Conservation (phyloP, 2,329 filamentous ascomycete genomes). For the Biscogniauxia mediterranea region DNA sequence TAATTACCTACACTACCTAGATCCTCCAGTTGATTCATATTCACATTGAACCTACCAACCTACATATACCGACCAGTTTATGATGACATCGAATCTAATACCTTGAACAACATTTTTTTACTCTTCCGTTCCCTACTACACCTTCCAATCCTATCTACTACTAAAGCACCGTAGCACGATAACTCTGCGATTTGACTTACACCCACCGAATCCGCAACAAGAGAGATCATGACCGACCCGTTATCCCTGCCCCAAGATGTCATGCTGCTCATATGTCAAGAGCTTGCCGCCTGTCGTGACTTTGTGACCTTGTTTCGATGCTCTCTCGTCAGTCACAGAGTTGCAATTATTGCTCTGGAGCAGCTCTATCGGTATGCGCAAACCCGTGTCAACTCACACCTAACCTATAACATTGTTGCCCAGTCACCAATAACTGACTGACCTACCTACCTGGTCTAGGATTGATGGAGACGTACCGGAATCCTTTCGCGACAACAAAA, state of each 20-base stretch:
- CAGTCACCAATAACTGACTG: too few relatives aligned
- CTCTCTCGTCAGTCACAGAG: constrained; percentile 51
- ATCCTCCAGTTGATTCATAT: too few relatives aligned
- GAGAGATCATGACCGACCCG: constrained; percentile 15
- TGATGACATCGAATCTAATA: neutral
- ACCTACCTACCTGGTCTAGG: constrained; percentile 28
- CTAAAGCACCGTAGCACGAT: too few relatives aligned
- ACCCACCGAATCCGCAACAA: neutral
- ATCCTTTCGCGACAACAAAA: constrained; percentile 39
- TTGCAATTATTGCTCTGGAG: constrained; percentile 59
- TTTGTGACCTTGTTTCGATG: constrained; percentile 61
- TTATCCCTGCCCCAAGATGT: constrained; percentile 55
- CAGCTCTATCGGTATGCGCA: constrained; percentile 60
- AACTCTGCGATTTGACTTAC: neutral
- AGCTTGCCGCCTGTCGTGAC: constrained; percentile 54
- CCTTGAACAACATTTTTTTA: neutral
- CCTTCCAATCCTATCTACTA: too few relatives aligned
- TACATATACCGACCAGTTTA: neutral
- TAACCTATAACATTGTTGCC: too few relatives aligned
- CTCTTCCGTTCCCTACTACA: neutral
- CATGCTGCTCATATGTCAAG: constrained; percentile 58
- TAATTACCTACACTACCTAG: too few relatives aligned
- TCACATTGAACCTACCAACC: neutral
- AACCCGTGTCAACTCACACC: neutral
- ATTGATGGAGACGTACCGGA: constrained; percentile 46